These are phyloP conservation scores for Cyclostephanos tholiformis DNA, from an alignment of 108 stramenopile genomes.

Conservation along the genomic window DNA sequence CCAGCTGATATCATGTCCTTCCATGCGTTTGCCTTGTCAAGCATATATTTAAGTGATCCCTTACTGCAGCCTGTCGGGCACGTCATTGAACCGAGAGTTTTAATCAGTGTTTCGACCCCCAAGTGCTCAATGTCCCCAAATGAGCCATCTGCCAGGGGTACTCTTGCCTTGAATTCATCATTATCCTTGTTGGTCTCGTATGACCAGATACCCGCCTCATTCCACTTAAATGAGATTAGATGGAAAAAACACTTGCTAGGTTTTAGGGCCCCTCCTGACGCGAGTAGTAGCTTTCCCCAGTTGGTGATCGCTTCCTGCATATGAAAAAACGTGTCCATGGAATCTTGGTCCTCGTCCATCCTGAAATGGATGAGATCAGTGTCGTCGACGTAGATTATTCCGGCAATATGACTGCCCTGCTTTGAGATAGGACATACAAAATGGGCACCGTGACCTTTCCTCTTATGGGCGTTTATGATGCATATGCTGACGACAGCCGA, in stretches of 20 bases:
- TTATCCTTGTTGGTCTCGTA: background rate
- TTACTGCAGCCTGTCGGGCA: background rate
- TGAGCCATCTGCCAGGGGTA: conserved; percentile 6
- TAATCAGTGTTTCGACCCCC: background rate
- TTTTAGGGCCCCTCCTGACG: background rate
- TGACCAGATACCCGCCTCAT: background rate
- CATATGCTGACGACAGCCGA: too few relatives aligned
- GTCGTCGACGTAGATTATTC: too few relatives aligned
- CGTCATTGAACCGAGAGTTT: conserved; percentile 15
- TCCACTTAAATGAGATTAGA: conserved; percentile 4
- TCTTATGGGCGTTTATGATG: too few relatives aligned
- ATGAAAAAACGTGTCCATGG: background rate
- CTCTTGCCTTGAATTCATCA: background rate
- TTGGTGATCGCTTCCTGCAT: background rate
- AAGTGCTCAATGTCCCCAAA: background rate
- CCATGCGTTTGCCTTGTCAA: background rate
- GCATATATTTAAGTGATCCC: background rate
- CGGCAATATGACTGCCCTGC: background rate
- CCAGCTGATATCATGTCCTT: background rate
- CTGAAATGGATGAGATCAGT: background rate
- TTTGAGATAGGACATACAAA: too few relatives aligned
- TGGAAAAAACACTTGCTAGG: conserved; percentile 1
- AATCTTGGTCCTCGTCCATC: background rate
- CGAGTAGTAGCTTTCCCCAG: conserved; percentile 13
- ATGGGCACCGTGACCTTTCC: too few relatives aligned